Conservation (phyloP, 2,329 filamentous ascomycete genomes). For the Cercospora janseana region DNA sequence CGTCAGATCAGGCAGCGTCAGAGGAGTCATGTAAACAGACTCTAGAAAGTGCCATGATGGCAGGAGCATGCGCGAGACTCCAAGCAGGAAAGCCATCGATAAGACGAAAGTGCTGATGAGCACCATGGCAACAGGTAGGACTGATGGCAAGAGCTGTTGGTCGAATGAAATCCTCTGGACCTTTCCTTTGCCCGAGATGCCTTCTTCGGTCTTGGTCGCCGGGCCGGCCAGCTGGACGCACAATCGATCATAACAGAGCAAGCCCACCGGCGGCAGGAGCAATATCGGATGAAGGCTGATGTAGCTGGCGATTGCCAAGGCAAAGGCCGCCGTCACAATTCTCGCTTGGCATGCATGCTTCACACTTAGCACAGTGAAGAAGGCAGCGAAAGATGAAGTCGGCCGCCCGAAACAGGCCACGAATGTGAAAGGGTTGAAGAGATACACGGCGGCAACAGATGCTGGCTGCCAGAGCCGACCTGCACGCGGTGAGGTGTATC, state of each 20-base stretch:
- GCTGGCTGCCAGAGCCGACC: constrained; percentile 71
- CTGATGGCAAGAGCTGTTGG: constrained; percentile 23
- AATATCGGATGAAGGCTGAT: constrained; percentile 88
- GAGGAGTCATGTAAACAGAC: constrained; percentile 89
- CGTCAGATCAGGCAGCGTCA: constrained; percentile 86
- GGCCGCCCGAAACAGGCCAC: constrained; percentile 86
- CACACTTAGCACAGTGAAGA: constrained; percentile 80
- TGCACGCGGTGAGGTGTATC: constrained; percentile 76
- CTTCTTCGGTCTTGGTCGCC: constrained; percentile 11
- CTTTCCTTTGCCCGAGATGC: constrained; percentile 8
- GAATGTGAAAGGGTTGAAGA: constrained; percentile 94
- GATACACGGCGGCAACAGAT: constrained; percentile 76
- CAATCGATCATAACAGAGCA: constrained; percentile 70
- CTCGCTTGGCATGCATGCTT: constrained; percentile 74
- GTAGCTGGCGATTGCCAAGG: constrained; percentile 83
- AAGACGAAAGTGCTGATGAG: constrained; percentile 59
- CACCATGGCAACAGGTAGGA: constrained; percentile 33
- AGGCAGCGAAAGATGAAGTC: constrained; percentile 83
- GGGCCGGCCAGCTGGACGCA: constrained; percentile 20
- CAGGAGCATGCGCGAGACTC: constrained; percentile 70
- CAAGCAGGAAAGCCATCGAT: constrained; percentile 62
- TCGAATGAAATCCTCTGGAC: constrained; percentile 24
- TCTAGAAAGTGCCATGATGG: constrained; percentile 83
- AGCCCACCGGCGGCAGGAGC: constrained; percentile 74
- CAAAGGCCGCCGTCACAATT: constrained; percentile 72